These are phyloP conservation scores for Garcia nutans DNA, from an alignment of 345 rosid genomes.

Conservation along the genomic window DNA sequence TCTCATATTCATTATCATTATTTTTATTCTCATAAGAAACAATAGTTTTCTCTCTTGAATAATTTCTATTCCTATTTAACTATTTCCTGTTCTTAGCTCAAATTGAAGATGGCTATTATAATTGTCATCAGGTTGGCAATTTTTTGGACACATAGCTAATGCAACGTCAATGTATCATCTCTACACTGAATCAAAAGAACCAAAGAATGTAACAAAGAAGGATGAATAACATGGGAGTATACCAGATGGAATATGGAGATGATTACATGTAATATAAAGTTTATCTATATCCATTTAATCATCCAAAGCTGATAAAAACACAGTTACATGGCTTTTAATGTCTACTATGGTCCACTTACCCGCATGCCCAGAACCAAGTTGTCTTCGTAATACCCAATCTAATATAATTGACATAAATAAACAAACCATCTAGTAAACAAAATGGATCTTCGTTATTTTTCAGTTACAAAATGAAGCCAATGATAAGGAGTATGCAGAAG, in stretches of 20 bases:
- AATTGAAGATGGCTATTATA: background rate
- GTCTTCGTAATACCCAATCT: background rate
- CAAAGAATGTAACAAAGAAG: background rate
- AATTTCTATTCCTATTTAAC: too few species aligned
- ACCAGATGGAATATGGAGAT: background rate
- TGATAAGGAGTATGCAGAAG: background rate
- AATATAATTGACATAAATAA: background rate
- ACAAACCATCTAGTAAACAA: background rate
- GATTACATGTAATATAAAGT: background rate
- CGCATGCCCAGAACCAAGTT: background rate
- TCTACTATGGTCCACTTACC: background rate
- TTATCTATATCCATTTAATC: background rate
- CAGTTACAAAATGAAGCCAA: background rate
- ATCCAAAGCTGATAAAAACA: background rate
- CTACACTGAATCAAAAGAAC: too few species aligned
- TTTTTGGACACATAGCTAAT: background rate
- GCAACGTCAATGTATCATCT: background rate
- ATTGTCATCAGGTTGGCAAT: background rate
- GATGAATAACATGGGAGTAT: background rate
- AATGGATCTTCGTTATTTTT: background rate
- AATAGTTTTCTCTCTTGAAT: slow-evolving; percentile 12
- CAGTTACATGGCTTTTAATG: background rate
- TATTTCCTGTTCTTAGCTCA: too few species aligned
- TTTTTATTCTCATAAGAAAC: slow-evolving; percentile 12
- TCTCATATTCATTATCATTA: background rate